A percentile compares a stretch with the other conserved stretches of the same genome.
phyloP scores from a whole-genome alignment of 2,329 filamentous ascomycete species.

The Aspergillus sp. region DNA sequence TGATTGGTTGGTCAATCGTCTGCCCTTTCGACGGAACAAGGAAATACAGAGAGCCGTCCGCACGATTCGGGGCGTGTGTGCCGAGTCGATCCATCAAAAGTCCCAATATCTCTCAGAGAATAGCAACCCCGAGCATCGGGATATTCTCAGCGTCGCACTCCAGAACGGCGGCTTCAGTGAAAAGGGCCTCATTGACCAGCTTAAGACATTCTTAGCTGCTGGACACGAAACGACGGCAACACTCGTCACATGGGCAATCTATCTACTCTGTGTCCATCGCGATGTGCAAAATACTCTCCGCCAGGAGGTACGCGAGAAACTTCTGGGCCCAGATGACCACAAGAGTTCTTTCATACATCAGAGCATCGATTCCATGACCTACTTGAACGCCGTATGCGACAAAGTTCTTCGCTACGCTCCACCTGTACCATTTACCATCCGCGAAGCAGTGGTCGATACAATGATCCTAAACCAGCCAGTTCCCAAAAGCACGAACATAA shows the following conservation, averaged over 20 bases:
- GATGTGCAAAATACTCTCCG: background rate
- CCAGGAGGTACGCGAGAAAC: background rate
- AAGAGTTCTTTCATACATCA: no score
- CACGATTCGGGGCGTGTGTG: background rate
- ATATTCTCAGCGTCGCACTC: background rate
- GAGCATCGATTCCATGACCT: background rate
- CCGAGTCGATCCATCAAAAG: background rate
- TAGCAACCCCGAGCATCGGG: background rate
- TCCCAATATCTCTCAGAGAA: background rate
- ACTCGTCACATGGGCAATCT: slow-evolving; percentile 5
- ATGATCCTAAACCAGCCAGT: background rate
- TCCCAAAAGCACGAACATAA: background rate
- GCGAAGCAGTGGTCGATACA: background rate
- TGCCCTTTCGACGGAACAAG: slow-evolving; percentile 3
- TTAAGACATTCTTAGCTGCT: background rate
- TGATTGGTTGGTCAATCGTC: background rate
- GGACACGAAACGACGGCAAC: slow-evolving; percentile 11
- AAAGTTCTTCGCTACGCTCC: slow-evolving; percentile 6
- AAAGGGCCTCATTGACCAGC: background rate
- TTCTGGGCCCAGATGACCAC: background rate
- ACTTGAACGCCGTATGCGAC: slow-evolving; percentile 10
- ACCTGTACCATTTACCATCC: background rate
- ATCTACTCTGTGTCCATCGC: background rate
- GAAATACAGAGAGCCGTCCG: background rate
- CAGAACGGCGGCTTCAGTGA: background rate